These are phyloP conservation scores for Penicillium paxilli DNA, from an alignment of 495 filamentous ascomycete species.

Conservation along the genomic window DNA sequence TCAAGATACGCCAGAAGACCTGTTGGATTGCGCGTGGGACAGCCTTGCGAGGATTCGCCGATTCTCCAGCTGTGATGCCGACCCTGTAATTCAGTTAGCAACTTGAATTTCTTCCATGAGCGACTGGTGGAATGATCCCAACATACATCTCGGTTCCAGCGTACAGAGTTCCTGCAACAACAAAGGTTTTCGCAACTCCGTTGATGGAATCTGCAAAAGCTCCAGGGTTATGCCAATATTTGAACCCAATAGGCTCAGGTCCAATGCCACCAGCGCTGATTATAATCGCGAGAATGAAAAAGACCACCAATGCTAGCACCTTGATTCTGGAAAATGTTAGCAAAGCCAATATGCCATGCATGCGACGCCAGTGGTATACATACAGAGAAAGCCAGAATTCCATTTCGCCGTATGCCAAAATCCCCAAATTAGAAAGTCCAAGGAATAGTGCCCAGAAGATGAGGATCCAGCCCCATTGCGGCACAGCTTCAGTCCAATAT, in stretches of 20 bases:
- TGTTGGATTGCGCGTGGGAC: constrained; percentile 67
- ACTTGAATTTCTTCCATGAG: too few relatives aligned
- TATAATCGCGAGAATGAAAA: constrained; percentile 68
- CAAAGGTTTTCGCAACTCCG: constrained; percentile 53
- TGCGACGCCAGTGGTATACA: neutral
- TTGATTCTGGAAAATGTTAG: constrained; percentile 35
- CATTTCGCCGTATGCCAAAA: constrained; percentile 67
- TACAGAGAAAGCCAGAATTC: constrained; percentile 48
- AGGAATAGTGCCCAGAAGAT: constrained; percentile 61
- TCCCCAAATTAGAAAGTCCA: constrained; percentile 49
- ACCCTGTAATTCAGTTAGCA: constrained; percentile 35
- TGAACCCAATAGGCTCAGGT: constrained; percentile 56
- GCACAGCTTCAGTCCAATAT: constrained; percentile 42
- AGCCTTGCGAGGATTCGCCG: constrained; percentile 58
- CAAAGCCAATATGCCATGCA: neutral
- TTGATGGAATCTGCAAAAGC: constrained; percentile 68
- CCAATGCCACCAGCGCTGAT: constrained; percentile 64
- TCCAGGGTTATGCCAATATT: constrained; percentile 67
- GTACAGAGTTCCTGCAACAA: constrained; percentile 72
- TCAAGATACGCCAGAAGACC: constrained; percentile 70
- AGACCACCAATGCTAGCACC: constrained; percentile 59
- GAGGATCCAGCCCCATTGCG: constrained; percentile 60
- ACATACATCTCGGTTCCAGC: constrained; percentile 66
- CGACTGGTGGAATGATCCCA: too few relatives aligned
- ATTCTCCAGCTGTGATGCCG: constrained; percentile 69